Conservation (phyloP, 805 yeast species). For the Scheffersomyces stipitis region DNA sequence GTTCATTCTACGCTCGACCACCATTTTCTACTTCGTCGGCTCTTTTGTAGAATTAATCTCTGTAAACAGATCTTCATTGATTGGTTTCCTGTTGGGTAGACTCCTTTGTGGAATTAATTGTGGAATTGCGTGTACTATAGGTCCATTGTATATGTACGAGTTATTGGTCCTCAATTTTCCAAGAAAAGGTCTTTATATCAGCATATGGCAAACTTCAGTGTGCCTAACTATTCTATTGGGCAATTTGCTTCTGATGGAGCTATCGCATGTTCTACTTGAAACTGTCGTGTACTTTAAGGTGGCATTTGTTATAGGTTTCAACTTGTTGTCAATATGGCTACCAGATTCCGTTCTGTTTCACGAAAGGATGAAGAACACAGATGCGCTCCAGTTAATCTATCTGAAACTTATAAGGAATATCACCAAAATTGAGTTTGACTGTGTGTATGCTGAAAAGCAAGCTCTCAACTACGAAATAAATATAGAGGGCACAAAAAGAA, state of each 20-base stretch:
- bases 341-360: slow-evolving; percentile 9
- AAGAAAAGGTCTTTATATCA: slow-evolving; percentile 15
- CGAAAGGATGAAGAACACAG: slow-evolving; percentile 2
- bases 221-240: slow-evolving; percentile 25
- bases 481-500: neutral
- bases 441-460: neutral
- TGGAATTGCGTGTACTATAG: slow-evolving; percentile 22
- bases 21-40: slow-evolving; percentile 18
- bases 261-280: too few species aligned
- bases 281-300: too few species aligned
- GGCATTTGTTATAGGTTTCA: slow-evolving; percentile 4
- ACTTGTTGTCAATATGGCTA: slow-evolving; percentile 4
- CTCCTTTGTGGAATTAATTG: slow-evolving; percentile 21
- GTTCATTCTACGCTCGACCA: slow-evolving; percentile 8
- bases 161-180: slow-evolving; percentile 11
- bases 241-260: slow-evolving; percentile 6
- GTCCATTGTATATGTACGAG: slow-evolving; percentile 23
- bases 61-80: neutral
- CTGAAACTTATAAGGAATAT: neutral
- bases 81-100: slow-evolving; percentile 18
- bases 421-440: neutral
- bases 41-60: slow-evolving; percentile 12
- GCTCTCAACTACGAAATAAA: neutral
- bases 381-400: slow-evolving; percentile 1
- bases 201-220: slow-evolving; percentile 22